A percentile compares a stretch with the other conserved stretches of the same genome.
phyloP scores from a whole-genome alignment of 2,329 filamentous ascomycete species.

The Coniochaeta prunicola region DNA sequence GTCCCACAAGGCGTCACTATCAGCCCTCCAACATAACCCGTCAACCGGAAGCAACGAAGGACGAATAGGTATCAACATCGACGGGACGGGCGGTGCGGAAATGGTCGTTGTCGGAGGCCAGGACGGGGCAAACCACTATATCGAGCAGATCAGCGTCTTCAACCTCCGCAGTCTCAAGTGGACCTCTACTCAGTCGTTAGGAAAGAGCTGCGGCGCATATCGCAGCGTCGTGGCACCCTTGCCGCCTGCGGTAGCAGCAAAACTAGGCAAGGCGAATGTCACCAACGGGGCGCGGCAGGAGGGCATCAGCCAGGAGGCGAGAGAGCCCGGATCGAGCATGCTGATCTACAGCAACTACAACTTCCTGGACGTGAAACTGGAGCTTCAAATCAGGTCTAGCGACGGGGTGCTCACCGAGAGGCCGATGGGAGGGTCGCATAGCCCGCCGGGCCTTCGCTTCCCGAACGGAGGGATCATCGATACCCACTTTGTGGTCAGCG shows the following conservation, averaged over 20 bases:
- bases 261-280: slow-evolving; percentile 54
- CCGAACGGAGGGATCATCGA: slow-evolving; percentile 95
- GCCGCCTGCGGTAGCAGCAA: slow-evolving; percentile 54
- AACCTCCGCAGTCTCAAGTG: slow-evolving; percentile 92
- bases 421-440: slow-evolving; percentile 79
- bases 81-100: slow-evolving; percentile 86
- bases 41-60: slow-evolving; percentile 80
- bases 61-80: slow-evolving; percentile 77
- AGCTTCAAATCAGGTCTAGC: slow-evolving; percentile 78
- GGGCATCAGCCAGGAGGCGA: slow-evolving; percentile 43
- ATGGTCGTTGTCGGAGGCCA: slow-evolving; percentile 97
- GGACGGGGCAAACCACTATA: slow-evolving; percentile 96
- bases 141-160: slow-evolving; percentile 97
- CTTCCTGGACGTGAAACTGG: slow-evolving; percentile 92
- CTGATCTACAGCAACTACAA: slow-evolving; percentile 99
- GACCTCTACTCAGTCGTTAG: slow-evolving; percentile 81
- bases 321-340: slow-evolving; percentile 64
- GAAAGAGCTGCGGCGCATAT: slow-evolving; percentile 92
- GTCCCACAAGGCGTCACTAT: slow-evolving; percentile 74
- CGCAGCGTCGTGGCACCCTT: slow-evolving; percentile 89
- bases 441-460: slow-evolving; percentile 87
- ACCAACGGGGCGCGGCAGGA: slow-evolving; percentile 31
- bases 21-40: slow-evolving; percentile 85
- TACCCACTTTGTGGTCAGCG: slow-evolving; percentile 93
- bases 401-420: slow-evolving; percentile 82